Conservation (phyloP, 2,329 filamentous ascomycete species). For the Arthrobotrys conoides region DNA sequence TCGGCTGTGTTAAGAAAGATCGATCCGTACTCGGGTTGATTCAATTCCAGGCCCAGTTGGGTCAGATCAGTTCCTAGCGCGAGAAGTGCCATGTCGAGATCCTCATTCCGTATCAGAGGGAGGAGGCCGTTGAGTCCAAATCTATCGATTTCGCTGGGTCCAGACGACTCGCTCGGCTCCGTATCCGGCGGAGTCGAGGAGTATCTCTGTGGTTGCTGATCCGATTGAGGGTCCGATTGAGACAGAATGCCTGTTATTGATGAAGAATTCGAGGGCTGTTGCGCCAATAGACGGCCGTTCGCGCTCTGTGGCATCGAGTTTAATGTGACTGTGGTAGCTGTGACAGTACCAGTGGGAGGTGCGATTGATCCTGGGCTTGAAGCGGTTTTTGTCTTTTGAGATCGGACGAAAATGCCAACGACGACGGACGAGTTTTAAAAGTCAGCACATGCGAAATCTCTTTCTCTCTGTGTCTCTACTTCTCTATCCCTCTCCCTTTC, state of each 20-base stretch:
- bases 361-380: constrained; percentile 35
- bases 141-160: constrained; percentile 62
- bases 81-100: constrained; percentile 66
- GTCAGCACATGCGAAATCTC: constrained; percentile 1
- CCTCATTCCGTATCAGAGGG: constrained; percentile 63
- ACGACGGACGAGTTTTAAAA: background rate
- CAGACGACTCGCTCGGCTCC: constrained; percentile 58
- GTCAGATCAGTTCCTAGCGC: constrained; percentile 77
- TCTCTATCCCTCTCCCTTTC: background rate
- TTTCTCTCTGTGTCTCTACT: background rate
- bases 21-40: constrained; percentile 72
- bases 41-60: constrained; percentile 76
- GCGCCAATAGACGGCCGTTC: constrained; percentile 38
- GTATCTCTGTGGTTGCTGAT: constrained; percentile 56
- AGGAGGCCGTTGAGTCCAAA: constrained; percentile 64
- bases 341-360: constrained; percentile 13
- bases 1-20: constrained; percentile 46
- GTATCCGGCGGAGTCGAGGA: constrained; percentile 58
- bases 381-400: constrained; percentile 32
- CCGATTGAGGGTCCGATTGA: constrained; percentile 45
- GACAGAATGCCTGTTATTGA: constrained; percentile 47
- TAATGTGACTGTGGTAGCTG: constrained; percentile 9
- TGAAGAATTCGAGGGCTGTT: constrained; percentile 29
- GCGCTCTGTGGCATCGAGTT: constrained; percentile 38
- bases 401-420: constrained; percentile 11